These are phyloP conservation scores for Aspergillus fijiensis DNA, from an alignment of 2,329 filamentous ascomycete species.

Conservation along the genomic window DNA sequence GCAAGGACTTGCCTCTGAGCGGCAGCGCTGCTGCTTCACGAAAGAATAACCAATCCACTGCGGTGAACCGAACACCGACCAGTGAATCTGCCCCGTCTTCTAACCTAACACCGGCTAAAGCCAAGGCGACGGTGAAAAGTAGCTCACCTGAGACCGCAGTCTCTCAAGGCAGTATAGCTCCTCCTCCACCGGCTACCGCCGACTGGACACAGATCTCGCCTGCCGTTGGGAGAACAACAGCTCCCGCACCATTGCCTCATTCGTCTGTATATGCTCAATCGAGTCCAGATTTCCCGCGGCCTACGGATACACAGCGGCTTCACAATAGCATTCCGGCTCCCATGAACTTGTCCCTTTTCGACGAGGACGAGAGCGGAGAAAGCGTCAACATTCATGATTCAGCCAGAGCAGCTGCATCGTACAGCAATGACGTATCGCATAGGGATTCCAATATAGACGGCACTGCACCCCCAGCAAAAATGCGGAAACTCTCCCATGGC, in stretches of 20 bases:
- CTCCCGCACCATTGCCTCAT: slow-evolving; percentile 24
- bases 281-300: slow-evolving; percentile 52
- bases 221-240: slow-evolving; percentile 20
- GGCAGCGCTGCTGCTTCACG: slow-evolving; percentile 76
- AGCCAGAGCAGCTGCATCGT: slow-evolving; percentile 21
- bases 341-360: slow-evolving; percentile 56
- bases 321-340: slow-evolving; percentile 44
- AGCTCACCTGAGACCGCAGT: slow-evolving; percentile 37
- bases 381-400: slow-evolving; percentile 29
- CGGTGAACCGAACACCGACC: slow-evolving; percentile 34
- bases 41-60: slow-evolving; percentile 58
- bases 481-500: slow-evolving; percentile 38
- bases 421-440: slow-evolving; percentile 27
- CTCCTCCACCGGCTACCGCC: slow-evolving; percentile 27
- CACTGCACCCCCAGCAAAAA: slow-evolving; percentile 38
- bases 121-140: slow-evolving; percentile 32
- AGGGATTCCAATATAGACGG: slow-evolving; percentile 30
- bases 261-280: slow-evolving; percentile 51
- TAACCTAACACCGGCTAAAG: slow-evolving; percentile 30
- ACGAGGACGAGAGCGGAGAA: slow-evolving; percentile 56
- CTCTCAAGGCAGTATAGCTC: slow-evolving; percentile 28
- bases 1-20: slow-evolving; percentile 86
- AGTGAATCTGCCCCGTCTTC: slow-evolving; percentile 30
- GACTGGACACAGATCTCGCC: slow-evolving; percentile 41
- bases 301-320: slow-evolving; percentile 38